A percentile compares a stretch with the other conserved stretches of the same genome.
phyloP scores from a whole-genome alignment of 2,329 filamentous ascomycete species.

The Lachnellula arida region DNA sequence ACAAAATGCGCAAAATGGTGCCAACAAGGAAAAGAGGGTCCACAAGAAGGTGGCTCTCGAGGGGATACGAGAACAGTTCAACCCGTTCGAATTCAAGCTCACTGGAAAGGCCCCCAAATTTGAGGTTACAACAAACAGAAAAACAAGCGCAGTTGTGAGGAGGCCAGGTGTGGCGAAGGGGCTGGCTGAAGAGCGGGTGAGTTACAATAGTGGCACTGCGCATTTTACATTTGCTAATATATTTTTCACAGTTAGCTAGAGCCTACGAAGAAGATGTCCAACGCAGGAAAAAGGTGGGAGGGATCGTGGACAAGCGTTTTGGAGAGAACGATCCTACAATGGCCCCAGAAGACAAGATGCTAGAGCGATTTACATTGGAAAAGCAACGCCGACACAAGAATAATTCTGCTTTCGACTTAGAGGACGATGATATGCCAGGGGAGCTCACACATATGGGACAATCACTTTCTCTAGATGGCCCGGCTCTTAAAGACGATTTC shows the following conservation, averaged over 20 bases:
- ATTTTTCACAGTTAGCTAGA: conserved; percentile 14
- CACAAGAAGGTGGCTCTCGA: conserved; percentile 74
- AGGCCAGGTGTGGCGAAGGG: conserved; percentile 83
- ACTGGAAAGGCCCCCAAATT: conserved; percentile 77
- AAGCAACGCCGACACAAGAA: conserved; percentile 76
- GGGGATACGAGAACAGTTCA: conserved; percentile 91
- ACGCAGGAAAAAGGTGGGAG: conserved; percentile 82
- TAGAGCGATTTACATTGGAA: conserved; percentile 85
- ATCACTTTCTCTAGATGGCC: conserved; percentile 60
- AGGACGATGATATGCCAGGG: conserved; percentile 68
- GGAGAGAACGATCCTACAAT: conserved; percentile 93
- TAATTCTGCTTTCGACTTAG: conserved; percentile 80
- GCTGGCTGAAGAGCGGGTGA: conserved; percentile 75
- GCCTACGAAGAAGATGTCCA: conserved; percentile 61
- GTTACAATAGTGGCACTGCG: neutral
- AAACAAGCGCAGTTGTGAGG: conserved; percentile 57
- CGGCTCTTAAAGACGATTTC: conserved; percentile 64
- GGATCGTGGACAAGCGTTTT: conserved; percentile 87
- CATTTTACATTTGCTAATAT: conserved; percentile 9
- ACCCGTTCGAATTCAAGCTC: conserved; percentile 92
- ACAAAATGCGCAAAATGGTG: conserved; percentile 62
- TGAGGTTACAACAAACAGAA: conserved; percentile 67
- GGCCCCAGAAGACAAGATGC: conserved; percentile 87
- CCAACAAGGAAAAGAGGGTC: conserved; percentile 66
- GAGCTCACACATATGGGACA: conserved; percentile 80